Evolutionary conservation across 2,329 filamentous ascomycete species (phyloP).

Genomic region (Pseudophaeomoniella oleicola): DNA sequence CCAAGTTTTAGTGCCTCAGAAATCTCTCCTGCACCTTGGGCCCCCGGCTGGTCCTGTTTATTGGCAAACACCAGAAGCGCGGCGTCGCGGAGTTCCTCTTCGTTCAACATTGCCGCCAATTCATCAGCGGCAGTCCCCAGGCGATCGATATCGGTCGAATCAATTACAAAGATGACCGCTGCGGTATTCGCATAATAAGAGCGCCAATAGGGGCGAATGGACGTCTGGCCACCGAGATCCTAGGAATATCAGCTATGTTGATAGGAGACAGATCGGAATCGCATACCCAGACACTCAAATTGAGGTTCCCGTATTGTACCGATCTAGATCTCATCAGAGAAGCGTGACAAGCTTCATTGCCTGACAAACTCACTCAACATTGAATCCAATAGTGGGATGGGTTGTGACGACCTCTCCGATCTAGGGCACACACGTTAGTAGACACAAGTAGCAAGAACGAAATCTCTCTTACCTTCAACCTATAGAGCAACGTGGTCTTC

Average conservation of each 20-base stretch:
- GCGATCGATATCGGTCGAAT: slow-evolving; percentile 93
- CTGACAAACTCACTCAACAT: slow-evolving; percentile 67
- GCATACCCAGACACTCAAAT: slow-evolving; percentile 94
- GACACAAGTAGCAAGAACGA: too few species aligned
- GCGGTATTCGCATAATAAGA: slow-evolving; percentile 99
- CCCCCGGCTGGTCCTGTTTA: slow-evolving; percentile 86
- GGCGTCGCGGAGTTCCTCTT: slow-evolving; percentile 90
- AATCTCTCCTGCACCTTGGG: slow-evolving; percentile 92
- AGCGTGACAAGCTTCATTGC: too few species aligned
- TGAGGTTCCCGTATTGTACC: slow-evolving; percentile 94
- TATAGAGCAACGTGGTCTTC: slow-evolving; percentile 93
- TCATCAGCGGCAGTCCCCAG: slow-evolving; percentile 87
- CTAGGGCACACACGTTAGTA: too few species aligned
- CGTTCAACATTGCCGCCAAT: slow-evolving; percentile 85
- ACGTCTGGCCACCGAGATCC: slow-evolving; percentile 96
- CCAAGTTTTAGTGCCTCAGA: slow-evolving; percentile 82
- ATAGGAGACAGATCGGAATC: not conserved
- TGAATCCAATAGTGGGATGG: slow-evolving; percentile 98
- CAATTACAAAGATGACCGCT: slow-evolving; percentile 96
- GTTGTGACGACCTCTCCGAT: slow-evolving; percentile 98
- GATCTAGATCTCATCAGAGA: too few species aligned
- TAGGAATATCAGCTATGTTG: slow-evolving; percentile 16
- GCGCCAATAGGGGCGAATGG: slow-evolving; percentile 95
- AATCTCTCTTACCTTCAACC: slow-evolving; percentile 86
- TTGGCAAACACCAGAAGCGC: slow-evolving; percentile 92